These are phyloP conservation scores for Geum urbanum DNA, from an alignment of 306 rosid genomes.

Conservation along the genomic window DNA sequence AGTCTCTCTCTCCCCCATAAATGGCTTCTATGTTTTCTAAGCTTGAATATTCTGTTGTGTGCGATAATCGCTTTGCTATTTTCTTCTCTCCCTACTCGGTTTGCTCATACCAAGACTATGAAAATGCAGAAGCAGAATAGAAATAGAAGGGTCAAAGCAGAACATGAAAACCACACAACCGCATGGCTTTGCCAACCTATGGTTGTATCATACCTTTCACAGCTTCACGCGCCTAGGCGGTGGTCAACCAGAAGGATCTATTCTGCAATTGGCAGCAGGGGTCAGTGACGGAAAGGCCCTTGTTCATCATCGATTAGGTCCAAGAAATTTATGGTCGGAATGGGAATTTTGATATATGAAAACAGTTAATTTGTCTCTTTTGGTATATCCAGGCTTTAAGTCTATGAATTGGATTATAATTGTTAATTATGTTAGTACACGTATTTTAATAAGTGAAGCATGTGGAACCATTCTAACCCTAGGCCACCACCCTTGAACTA, in stretches of 20 bases:
- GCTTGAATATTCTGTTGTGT: conserved; percentile 9
- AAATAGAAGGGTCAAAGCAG: conserved; percentile 48
- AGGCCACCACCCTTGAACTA: conserved; percentile 28
- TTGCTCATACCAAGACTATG: conserved; percentile 7
- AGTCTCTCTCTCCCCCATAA: conserved; percentile 22
- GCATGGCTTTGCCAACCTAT: conserved; percentile 57
- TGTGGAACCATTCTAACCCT: conserved; percentile 46
- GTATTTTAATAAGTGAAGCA: conserved; percentile 38
- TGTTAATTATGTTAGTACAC: conserved; percentile 7
- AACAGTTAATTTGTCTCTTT: conserved; percentile 5
- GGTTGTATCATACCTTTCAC: background rate
- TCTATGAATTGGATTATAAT: conserved; percentile 9
- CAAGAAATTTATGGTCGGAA: conserved; percentile 4
- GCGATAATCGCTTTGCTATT: conserved; percentile 13
- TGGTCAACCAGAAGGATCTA: conserved; percentile 38
- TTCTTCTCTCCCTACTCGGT: conserved; percentile 1
- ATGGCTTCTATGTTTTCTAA: conserved; percentile 23
- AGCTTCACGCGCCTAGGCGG: conserved; percentile 47
- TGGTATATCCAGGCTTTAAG: conserved; percentile 25
- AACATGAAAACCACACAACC: conserved; percentile 52
- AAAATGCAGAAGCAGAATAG: conserved; percentile 8
- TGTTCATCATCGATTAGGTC: background rate
- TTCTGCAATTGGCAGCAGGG: conserved; percentile 5
- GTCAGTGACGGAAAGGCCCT: conserved; percentile 30
- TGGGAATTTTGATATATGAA: conserved; percentile 28